phyloP scores from a whole-genome alignment of 768 basidiomycete genomes.

The Brasilioporus rufonigricans region DNA sequence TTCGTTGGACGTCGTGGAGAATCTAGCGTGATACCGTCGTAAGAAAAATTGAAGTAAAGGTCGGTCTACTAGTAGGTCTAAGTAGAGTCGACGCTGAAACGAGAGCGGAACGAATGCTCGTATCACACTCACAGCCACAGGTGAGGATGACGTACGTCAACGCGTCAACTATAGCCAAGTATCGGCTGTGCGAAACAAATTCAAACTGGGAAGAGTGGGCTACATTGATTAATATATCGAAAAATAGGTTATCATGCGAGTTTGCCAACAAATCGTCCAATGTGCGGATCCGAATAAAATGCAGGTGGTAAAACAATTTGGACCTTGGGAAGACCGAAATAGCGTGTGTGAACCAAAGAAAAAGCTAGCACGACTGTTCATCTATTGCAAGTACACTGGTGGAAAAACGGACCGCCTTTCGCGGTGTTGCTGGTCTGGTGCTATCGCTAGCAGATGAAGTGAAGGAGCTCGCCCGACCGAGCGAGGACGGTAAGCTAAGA shows the following conservation, averaged over 20 bases:
- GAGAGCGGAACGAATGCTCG: not conserved
- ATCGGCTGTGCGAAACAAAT: conserved; percentile 1
- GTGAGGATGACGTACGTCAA: conserved; percentile 20
- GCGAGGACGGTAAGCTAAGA: conserved; percentile 35
- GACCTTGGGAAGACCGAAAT: conserved; percentile 1
- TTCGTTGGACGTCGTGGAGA: not conserved
- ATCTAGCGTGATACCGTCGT: conserved; percentile 9
- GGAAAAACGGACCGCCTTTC: conserved; percentile 66
- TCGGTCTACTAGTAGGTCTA: not conserved
- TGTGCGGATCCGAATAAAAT: conserved; percentile 23
- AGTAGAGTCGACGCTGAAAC: conserved; percentile 4
- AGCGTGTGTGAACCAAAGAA: conserved; percentile 1
- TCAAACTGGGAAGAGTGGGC: conserved; percentile 17
- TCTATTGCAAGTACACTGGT: conserved; percentile 37
- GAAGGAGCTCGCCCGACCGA: conserved; percentile 29
- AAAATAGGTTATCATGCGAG: conserved; percentile 22
- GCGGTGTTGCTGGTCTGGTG: conserved; percentile 43
- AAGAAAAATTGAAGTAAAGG: not conserved
- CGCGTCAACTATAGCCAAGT: conserved; percentile 10
- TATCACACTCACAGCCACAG: conserved; percentile 28
- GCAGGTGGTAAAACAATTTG: conserved; percentile 16
- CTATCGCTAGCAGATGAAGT: conserved; percentile 34
- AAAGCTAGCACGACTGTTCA: conserved; percentile 18
- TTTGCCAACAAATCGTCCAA: conserved; percentile 17
- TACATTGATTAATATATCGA: conserved; percentile 33